Percentiles rank a stretch among this genome's conserved stretches.
phyloP scores from a whole-genome alignment of 139 green algal species.

The Chlorella sp. region DNA sequence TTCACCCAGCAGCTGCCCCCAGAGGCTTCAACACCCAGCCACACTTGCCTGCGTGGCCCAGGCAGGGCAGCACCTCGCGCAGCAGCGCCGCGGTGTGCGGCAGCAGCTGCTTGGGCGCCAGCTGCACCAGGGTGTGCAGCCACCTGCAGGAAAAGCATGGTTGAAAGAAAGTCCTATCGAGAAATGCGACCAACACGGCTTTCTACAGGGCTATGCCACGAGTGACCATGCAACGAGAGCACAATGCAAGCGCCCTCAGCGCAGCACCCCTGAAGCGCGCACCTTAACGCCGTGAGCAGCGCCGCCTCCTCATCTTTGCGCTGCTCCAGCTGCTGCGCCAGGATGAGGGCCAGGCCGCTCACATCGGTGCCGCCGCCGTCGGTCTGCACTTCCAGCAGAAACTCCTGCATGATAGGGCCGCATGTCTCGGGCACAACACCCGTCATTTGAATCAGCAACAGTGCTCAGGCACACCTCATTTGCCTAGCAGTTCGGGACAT shows the following conservation, averaged over 20 bases:
- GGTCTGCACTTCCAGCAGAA: slow-evolving; percentile 34
- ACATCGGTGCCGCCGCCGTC: slow-evolving; percentile 49
- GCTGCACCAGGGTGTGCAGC: slow-evolving; percentile 27
- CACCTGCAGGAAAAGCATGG: no score
- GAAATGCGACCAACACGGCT: no score
- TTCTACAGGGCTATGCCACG: no score
- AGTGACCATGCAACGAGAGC: neutral
- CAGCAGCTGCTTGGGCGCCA: slow-evolving; percentile 60
- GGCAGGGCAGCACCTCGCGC: slow-evolving; percentile 83
- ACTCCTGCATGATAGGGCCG: no score
- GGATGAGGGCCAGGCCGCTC: slow-evolving; percentile 57
- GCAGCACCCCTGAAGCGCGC: no score
- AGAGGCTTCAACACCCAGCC: neutral
- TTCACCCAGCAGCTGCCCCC: no score
- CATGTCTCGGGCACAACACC: no score
- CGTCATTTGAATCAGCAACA: no score
- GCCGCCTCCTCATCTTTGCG: slow-evolving; percentile 77
- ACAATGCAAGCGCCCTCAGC: no score
- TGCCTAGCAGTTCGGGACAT: no score
- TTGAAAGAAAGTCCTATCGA: no score
- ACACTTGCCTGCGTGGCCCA: slow-evolving; percentile 50
- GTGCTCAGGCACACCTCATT: no score
- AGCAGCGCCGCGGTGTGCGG: slow-evolving; percentile 81
- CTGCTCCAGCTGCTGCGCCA: slow-evolving; percentile 57
- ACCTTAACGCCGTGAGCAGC: slow-evolving; percentile 86